Evolutionary conservation across 1,284 basidiomycete genomes (phyloP).

Genomic region (Cutaneotrichosporon cutaneum): DNA sequence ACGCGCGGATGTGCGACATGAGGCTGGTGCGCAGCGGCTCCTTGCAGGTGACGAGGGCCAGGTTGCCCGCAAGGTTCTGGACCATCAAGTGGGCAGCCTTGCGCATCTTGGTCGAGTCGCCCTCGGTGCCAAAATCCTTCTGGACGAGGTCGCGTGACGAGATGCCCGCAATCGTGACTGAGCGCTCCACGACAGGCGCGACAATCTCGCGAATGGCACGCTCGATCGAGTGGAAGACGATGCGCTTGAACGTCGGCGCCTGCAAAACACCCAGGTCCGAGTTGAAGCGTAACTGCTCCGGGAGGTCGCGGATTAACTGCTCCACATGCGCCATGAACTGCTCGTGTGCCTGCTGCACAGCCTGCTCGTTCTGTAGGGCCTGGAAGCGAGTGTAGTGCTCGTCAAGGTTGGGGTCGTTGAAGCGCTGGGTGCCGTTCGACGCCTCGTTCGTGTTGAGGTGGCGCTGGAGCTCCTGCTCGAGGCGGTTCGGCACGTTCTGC

Average conservation of each 20-base stretch:
- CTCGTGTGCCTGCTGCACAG: constrained; percentile 51
- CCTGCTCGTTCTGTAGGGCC: constrained; percentile 48
- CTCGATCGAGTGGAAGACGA: constrained; percentile 88
- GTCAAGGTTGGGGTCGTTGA: constrained; percentile 34
- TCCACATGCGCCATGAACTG: constrained; percentile 54
- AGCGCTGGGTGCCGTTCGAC: constrained; percentile 32
- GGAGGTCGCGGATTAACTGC: constrained; percentile 67
- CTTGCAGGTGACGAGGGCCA: constrained; percentile 97
- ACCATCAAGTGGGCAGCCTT: constrained; percentile 95
- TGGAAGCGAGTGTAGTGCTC: constrained; percentile 48
- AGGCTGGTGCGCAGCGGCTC: constrained; percentile 93
- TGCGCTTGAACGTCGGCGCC: constrained; percentile 79
- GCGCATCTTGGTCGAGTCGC: constrained; percentile 85
- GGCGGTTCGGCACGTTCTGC: constrained; percentile 39
- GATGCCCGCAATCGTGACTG: constrained; percentile 98
- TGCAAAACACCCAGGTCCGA: constrained; percentile 63
- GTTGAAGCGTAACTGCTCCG: constrained; percentile 75
- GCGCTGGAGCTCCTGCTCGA: constrained; percentile 44
- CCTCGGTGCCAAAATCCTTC: constrained; percentile 96
- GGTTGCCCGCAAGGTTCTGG: constrained; percentile 91
- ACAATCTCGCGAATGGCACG: constrained; percentile 97
- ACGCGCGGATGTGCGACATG: constrained; percentile 79
- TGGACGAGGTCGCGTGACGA: constrained; percentile 93
- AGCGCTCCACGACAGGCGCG: constrained; percentile 93
- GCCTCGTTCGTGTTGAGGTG: constrained; percentile 35